Evolutionary conservation across 352 stramenopile genomes (phyloP).

Genomic region (Bremia lactucae): DNA sequence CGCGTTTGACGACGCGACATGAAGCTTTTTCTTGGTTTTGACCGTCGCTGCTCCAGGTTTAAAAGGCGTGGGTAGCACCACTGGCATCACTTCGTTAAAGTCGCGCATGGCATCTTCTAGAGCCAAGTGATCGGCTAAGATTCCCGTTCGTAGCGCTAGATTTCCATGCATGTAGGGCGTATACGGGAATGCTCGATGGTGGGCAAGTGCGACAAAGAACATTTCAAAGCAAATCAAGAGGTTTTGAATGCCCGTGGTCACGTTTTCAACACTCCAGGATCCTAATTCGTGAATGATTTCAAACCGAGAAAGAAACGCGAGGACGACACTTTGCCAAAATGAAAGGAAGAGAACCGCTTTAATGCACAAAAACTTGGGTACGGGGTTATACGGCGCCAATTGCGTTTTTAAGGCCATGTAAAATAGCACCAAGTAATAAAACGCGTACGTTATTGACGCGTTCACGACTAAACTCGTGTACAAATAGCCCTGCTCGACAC

Average conservation of each 20-base stretch:
- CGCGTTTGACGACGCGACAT: constrained; percentile 22
- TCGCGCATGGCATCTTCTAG: constrained; percentile 90
- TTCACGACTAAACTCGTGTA: constrained; percentile 93
- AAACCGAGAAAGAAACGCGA: constrained; percentile 84
- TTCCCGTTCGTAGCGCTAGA: constrained; percentile 44
- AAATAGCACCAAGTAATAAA: constrained; percentile 96
- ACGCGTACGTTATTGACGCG: constrained; percentile 93
- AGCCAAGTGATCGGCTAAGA: constrained; percentile 89
- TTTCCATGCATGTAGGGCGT: constrained; percentile 62
- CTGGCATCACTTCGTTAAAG: constrained; percentile 87
- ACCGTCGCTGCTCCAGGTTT: constrained; percentile 54
- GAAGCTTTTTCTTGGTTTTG: constrained; percentile 46
- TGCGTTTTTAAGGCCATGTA: constrained; percentile 89
- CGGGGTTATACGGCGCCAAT: constrained; percentile 89
- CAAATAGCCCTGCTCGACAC: constrained; percentile 72
- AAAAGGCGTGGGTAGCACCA: constrained; percentile 72
- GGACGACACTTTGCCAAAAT: constrained; percentile 95
- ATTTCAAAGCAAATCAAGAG: constrained; percentile 99
- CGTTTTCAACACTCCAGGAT: constrained; percentile 90
- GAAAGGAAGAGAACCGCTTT: constrained; percentile 98
- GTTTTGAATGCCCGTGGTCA: constrained; percentile 95
- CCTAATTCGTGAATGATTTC: constrained; percentile 87
- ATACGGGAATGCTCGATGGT: constrained; percentile 94
- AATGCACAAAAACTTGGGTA: constrained; percentile 97
- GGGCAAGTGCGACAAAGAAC: constrained; percentile 92